These are phyloP conservation scores for Blastomyces gilchristii DNA, from an alignment of 2,329 filamentous ascomycete genomes.

Conservation along the genomic window DNA sequence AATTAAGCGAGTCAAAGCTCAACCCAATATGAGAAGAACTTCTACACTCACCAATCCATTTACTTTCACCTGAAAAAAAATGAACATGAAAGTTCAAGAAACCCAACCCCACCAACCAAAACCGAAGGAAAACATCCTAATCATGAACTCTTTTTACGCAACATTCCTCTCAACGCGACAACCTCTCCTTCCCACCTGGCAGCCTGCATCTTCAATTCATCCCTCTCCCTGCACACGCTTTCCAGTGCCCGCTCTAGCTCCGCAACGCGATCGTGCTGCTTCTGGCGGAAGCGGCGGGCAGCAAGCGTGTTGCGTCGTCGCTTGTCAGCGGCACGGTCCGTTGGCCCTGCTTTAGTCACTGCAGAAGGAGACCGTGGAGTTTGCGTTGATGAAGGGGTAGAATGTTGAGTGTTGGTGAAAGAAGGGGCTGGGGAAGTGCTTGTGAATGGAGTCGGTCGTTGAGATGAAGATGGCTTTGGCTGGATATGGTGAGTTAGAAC, in stretches of 20 bases:
- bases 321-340: slow-evolving; percentile 32
- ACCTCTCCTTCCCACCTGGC: slow-evolving; percentile 57
- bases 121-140: neutral
- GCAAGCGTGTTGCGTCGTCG: slow-evolving; percentile 60
- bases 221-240: slow-evolving; percentile 50
- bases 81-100: neutral
- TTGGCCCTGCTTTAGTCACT: neutral
- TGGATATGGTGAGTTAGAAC: neutral
- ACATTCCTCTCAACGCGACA: slow-evolving; percentile 47
- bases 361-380: neutral
- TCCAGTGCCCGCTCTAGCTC: slow-evolving; percentile 52
- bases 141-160: slow-evolving; percentile 1
- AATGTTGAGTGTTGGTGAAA: neutral
- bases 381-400: neutral
- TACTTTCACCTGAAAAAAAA: neutral
- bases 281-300: slow-evolving; percentile 61
- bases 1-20: neutral
- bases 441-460: neutral
- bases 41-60: neutral
- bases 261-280: slow-evolving; percentile 55
- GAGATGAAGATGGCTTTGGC: neutral
- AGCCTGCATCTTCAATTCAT: slow-evolving; percentile 52
- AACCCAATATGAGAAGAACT: neutral
- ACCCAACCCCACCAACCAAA: neutral
- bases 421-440: neutral